Percentiles rank a stretch among this genome's conserved stretches.
Conservation (phyloP, 768 basidiomycete genomes). For the Xanthoconium purpureum region DNA sequence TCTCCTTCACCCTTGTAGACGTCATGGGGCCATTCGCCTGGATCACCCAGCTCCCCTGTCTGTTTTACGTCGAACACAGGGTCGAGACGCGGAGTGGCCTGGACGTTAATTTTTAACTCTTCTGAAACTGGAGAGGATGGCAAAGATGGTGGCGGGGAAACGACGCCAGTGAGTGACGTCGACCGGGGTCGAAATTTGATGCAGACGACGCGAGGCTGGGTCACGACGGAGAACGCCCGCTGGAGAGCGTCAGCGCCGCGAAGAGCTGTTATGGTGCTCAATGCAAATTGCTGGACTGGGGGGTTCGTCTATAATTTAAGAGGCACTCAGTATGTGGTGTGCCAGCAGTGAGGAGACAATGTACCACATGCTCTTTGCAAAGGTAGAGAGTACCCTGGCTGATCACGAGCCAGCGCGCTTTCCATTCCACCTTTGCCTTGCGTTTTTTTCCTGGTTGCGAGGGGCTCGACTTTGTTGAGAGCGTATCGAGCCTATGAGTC, state of each 20-base stretch:
- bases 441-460: slow-evolving; percentile 21
- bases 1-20: slow-evolving; percentile 32
- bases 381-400: slow-evolving; percentile 53
- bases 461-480: slow-evolving; percentile 7
- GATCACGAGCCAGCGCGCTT: slow-evolving; percentile 60
- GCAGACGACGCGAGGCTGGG: slow-evolving; percentile 37
- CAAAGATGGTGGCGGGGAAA: slow-evolving; percentile 17
- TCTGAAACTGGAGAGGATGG: slow-evolving; percentile 28
- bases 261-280: slow-evolving; percentile 41
- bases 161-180: not conserved
- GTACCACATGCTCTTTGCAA: slow-evolving; percentile 51
- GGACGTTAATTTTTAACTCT: slow-evolving; percentile 2
- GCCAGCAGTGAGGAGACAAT: slow-evolving; percentile 16
- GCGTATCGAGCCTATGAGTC: slow-evolving; percentile 2
- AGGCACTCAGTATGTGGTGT: not conserved
- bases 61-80: slow-evolving; percentile 1
- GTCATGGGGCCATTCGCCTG: not conserved
- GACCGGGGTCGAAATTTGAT: slow-evolving; percentile 35
- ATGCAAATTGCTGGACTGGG: slow-evolving; percentile 39
- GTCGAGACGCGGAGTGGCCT: not conserved
- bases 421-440: slow-evolving; percentile 55
- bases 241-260: slow-evolving; percentile 45
- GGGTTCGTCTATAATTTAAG: slow-evolving; percentile 34
- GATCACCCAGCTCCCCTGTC: not conserved
- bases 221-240: slow-evolving; percentile 21